Evolutionary conservation across 2,329 filamentous ascomycete genomes (phyloP), one percentile per base, ranked within the genome.

Genomic region (Beauveria australis): DNA sequence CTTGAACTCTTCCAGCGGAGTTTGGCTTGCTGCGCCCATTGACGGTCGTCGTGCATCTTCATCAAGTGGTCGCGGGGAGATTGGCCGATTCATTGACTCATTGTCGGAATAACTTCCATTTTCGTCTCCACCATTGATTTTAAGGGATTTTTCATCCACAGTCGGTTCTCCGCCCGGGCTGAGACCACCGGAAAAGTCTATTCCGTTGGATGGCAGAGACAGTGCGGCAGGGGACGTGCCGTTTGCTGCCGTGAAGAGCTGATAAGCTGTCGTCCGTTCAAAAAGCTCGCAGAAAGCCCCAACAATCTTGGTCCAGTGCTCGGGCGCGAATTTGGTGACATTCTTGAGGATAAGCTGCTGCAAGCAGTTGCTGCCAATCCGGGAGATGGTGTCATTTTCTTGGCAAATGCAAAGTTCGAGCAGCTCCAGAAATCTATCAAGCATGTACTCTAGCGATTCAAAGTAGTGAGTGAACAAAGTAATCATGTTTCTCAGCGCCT

Each of bases 401-500:
- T 99, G 94, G 72, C 93, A 97, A 64, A 99, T 99, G 71, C 94
- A 99, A 12, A 99, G 83, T 3, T 91, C 92, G 12, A 99, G 79
- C 22, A 99, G 83, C 73, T 97, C 93, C 43, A 99, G 77, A 73
- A 99, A 97, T n/a, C 94, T 84, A 73, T 97, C 92, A 19, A 99
- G 83, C 94, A 99, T 99, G 71, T 96, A 96, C 75, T 97, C 92
- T 10, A 99, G 78, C 0, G 92, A 87, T 62, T 95, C 91, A 66
- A 99, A 99, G 75, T 97, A 99, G 74, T 99, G 95, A 0, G 95
- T 99, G 74, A 99, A 99, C 26, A 99, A 83, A 1, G 91, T 93
- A 68, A 99, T 97, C 90, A 99, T 96, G 75, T 97, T 97, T 62
- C 94, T 88, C 60, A 99, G 79, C 2, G 94, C 94, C 73, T 99